Evolutionary conservation across 805 yeast species (phyloP).

Genomic region (Starmerella asiatica): DNA sequence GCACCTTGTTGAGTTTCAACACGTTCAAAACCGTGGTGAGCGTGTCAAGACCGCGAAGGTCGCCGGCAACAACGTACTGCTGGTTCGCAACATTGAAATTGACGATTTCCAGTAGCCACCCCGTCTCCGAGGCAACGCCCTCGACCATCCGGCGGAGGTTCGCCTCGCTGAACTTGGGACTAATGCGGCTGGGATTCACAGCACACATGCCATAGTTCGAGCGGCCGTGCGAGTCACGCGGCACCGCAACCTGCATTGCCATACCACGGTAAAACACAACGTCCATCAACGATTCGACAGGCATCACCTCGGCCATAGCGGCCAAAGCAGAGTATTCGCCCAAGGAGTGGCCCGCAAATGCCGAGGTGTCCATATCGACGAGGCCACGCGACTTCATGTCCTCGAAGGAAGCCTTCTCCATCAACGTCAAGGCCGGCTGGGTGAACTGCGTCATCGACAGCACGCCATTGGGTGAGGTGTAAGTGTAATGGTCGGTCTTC

Average conservation of each 20-base stretch:
- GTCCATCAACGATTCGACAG: conserved; percentile 91
- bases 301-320: conserved; percentile 96
- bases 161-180: conserved; percentile 77
- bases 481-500: conserved; percentile 70
- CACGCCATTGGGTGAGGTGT: conserved; percentile 85
- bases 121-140: conserved; percentile 67
- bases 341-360: conserved; percentile 98
- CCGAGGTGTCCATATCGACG: conserved; percentile 69
- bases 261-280: conserved; percentile 99
- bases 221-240: conserved; percentile 88
- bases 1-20: conserved; percentile 85
- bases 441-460: conserved; percentile 97
- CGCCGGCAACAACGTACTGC: conserved; percentile 98
- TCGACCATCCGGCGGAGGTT: conserved; percentile 91
- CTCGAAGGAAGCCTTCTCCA: conserved; percentile 98
- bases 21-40: conserved; percentile 86
- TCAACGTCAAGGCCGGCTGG: conserved; percentile 95
- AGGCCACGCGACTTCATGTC: conserved; percentile 93
- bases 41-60: conserved; percentile 85
- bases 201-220: conserved; percentile 99
- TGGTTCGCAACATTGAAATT: conserved; percentile 96
- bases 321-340: conserved; percentile 98
- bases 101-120: conserved; percentile 94
- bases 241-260: conserved; percentile 99
- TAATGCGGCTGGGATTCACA: conserved; percentile 88